phyloP scores from a whole-genome alignment of 805 yeast species.

The Yarrowia deformans region DNA sequence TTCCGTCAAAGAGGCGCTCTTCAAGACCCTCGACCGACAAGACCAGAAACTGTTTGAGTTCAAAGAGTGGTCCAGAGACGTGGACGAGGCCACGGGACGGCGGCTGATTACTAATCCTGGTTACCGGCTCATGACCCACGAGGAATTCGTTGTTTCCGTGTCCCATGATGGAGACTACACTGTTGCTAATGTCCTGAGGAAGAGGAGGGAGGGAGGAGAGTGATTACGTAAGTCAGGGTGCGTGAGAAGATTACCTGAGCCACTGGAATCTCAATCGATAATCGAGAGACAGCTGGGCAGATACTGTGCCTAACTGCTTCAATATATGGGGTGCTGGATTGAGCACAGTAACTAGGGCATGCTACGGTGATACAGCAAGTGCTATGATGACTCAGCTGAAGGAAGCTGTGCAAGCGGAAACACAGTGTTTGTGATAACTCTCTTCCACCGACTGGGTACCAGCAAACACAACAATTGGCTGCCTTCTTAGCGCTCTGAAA shows the following conservation, averaged over 20 bases:
- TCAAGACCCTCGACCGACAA: constrained; percentile 59
- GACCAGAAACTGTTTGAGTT: constrained; percentile 62
- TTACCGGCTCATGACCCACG: constrained; percentile 48
- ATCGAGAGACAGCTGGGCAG: no score
- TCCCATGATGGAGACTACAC: constrained; percentile 70
- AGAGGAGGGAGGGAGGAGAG: background rate
- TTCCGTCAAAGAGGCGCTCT: constrained; percentile 77
- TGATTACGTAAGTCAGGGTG: no score
- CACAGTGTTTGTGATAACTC: no score
- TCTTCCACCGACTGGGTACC: no score
- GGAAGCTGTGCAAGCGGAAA: no score
- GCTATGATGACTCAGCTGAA: no score
- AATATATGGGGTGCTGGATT: no score
- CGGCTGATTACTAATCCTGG: constrained; percentile 4
- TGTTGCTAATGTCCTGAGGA: constrained; percentile 57
- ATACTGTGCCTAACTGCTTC: no score
- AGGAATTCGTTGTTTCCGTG: constrained; percentile 60
- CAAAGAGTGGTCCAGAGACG: constrained; percentile 62
- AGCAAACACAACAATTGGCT: background rate
- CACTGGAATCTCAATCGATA: no score
- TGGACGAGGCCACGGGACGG: constrained; percentile 46
- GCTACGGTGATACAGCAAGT: no score
- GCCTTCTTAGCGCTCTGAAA: background rate
- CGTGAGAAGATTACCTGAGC: no score
- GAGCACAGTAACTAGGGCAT: no score